Percentiles rank a stretch among this genome's conserved stretches.
phyloP scores from a whole-genome alignment of 1,284 basidiomycete species.

The Porodaedalea pini region DNA sequence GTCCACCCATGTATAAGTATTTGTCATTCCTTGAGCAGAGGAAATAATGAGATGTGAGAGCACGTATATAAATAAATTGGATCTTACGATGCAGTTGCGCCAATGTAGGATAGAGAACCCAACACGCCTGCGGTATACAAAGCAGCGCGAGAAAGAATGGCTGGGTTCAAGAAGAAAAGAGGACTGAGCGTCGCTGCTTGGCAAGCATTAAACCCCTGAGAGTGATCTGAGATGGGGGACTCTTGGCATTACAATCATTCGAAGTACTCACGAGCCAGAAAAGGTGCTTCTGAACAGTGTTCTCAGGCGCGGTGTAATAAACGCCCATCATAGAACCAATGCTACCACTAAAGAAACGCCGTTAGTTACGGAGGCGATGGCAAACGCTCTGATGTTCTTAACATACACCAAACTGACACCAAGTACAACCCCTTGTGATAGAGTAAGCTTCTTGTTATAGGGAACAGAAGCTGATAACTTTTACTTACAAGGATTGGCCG shows the following conservation, averaged over 20 bases:
- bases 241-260: background rate
- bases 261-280: slow-evolving; percentile 67
- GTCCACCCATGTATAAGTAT: slow-evolving; percentile 82
- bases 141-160: slow-evolving; percentile 83
- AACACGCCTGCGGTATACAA: slow-evolving; percentile 86
- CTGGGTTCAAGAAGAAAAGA: slow-evolving; percentile 83
- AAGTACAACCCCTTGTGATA: slow-evolving; percentile 66
- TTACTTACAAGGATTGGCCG: slow-evolving; percentile 75
- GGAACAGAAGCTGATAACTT: background rate
- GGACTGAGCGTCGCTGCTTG: slow-evolving; percentile 84
- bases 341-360: slow-evolving; percentile 39
- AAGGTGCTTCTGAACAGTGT: slow-evolving; percentile 65
- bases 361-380: slow-evolving; percentile 22
- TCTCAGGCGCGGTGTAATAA: slow-evolving; percentile 72
- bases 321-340: slow-evolving; percentile 80
- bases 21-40: slow-evolving; percentile 61
- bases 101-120: slow-evolving; percentile 81
- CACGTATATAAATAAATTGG: background rate
- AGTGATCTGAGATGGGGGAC: background rate
- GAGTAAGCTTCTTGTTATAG: background rate
- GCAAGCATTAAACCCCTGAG: slow-evolving; percentile 78
- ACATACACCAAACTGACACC: slow-evolving; percentile 69
- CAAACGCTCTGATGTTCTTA: slow-evolving; percentile 34
- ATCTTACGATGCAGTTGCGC: slow-evolving; percentile 78
- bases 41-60: slow-evolving; percentile 9